Percentiles rank a stretch among this genome's conserved stretches.
These are phyloP conservation scores for Galerina marginata DNA, from an alignment of 768 basidiomycete genomes.

Conservation along the genomic window DNA sequence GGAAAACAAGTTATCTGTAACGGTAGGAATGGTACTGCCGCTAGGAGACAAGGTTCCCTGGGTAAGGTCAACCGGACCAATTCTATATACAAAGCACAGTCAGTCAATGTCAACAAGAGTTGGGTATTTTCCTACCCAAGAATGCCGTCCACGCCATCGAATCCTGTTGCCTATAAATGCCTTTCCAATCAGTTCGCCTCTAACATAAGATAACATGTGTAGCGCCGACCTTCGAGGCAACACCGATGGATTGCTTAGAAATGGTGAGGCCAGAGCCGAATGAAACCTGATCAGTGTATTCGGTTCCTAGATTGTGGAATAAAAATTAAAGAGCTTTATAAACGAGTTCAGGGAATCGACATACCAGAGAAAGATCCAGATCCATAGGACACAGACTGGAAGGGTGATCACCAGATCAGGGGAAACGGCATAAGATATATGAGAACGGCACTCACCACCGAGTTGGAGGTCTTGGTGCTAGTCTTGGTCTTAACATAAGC, in stretches of 20 bases:
- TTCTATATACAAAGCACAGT: slow-evolving; percentile 37
- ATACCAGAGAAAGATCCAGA: slow-evolving; percentile 63
- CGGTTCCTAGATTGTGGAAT: slow-evolving; percentile 36
- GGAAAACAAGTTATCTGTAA: slow-evolving; percentile 57
- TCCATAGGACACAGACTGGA: slow-evolving; percentile 61
- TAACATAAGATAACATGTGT: not conserved
- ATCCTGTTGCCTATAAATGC: slow-evolving; percentile 39
- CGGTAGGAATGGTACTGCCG: slow-evolving; percentile 49
- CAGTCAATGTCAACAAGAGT: not conserved
- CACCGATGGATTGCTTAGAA: slow-evolving; percentile 65
- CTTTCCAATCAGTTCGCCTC: slow-evolving; percentile 2
- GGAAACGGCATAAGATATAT: not conserved
- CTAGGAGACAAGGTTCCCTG: slow-evolving; percentile 37
- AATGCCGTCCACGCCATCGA: slow-evolving; percentile 64
- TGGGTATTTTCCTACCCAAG: slow-evolving; percentile 50
- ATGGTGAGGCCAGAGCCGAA: slow-evolving; percentile 56
- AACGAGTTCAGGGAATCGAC: not conserved
- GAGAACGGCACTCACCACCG: slow-evolving; percentile 46
- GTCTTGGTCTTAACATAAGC: slow-evolving; percentile 55
- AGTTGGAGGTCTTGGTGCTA: slow-evolving; percentile 47
- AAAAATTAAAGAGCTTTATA: not conserved
- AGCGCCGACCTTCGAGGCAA: slow-evolving; percentile 44
- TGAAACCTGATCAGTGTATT: slow-evolving; percentile 59
- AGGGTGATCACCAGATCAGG: not conserved
- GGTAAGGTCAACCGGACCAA: slow-evolving; percentile 68